Evolutionary conservation across 495 filamentous ascomycete species (phyloP).

Genomic region (Rhypophila decipiens): DNA sequence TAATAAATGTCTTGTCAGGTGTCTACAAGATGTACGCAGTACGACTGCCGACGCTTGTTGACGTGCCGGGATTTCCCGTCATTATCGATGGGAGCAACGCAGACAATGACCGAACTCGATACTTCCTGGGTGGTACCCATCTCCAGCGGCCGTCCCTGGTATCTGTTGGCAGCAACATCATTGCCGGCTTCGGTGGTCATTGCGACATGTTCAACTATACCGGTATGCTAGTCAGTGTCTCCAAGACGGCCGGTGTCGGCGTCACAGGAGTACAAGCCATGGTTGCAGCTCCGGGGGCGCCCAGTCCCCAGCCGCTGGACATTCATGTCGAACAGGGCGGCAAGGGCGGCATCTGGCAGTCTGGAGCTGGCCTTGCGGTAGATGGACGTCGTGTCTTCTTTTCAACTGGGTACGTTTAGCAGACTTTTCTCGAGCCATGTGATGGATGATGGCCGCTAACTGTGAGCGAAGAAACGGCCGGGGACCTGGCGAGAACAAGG

Average conservation of each 20-base stretch:
- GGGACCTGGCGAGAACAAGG: slow-evolving; percentile 27
- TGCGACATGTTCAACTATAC: slow-evolving; percentile 45
- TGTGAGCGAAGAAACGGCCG: slow-evolving; percentile 39
- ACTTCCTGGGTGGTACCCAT: slow-evolving; percentile 38
- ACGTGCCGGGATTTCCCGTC: slow-evolving; percentile 33
- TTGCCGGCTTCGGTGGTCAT: slow-evolving; percentile 41
- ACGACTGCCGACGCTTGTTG: slow-evolving; percentile 28
- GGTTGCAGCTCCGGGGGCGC: slow-evolving; percentile 25
- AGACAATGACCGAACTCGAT: slow-evolving; percentile 35
- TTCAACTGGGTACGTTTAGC: slow-evolving; percentile 22
- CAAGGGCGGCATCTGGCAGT: slow-evolving; percentile 36
- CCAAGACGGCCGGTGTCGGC: slow-evolving; percentile 33
- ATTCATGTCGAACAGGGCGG: slow-evolving; percentile 10
- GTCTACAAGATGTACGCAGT: slow-evolving; percentile 28
- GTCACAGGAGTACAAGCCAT: slow-evolving; percentile 31
- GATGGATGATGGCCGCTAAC: too few species aligned
- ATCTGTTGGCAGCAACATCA: slow-evolving; percentile 33
- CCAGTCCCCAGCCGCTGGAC: slow-evolving; percentile 10
- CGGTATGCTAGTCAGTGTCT: slow-evolving; percentile 34
- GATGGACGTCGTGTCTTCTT: slow-evolving; percentile 34
- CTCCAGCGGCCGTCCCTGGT: slow-evolving; percentile 38
- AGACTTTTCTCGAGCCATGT: too few species aligned
- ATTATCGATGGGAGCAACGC: slow-evolving; percentile 31
- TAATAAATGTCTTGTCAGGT: slow-evolving; percentile 1
- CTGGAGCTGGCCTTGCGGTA: slow-evolving; percentile 35